Conservation (phyloP, 2,329 filamentous ascomycete species). For the Fusarium tricinctum region DNA sequence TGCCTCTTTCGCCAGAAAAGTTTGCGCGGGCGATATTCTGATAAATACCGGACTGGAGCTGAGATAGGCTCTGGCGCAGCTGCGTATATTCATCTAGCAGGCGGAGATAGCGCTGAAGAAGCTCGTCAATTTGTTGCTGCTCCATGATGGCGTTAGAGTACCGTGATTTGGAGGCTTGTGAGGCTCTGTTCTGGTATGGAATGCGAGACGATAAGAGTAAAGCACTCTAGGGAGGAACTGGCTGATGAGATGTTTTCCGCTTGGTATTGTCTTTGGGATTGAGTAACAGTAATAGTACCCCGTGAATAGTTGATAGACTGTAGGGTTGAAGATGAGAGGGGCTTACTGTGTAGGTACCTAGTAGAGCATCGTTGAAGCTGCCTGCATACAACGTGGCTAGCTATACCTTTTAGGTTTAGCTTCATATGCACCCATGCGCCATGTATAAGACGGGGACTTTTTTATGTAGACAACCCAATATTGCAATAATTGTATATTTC, state of each 20-base stretch:
- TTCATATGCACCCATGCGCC: not conserved
- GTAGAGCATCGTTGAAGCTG: conserved; percentile 6
- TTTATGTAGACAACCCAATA: not conserved
- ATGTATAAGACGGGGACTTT: not conserved
- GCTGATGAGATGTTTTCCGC: not conserved
- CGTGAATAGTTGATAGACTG: conserved; percentile 5
- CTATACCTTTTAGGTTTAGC: conserved; percentile 40
- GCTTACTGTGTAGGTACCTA: not conserved
- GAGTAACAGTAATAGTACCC: not conserved
- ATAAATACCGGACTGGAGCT: conserved; percentile 68
- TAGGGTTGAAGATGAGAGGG: conserved; percentile 6
- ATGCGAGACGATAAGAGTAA: not conserved
- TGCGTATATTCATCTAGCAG: conserved; percentile 76
- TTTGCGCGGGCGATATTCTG: conserved; percentile 79
- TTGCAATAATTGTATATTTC: not conserved
- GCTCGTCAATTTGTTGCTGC: conserved; percentile 67
- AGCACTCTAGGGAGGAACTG: not conserved
- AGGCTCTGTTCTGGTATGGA: not conserved
- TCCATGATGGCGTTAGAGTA: conserved; percentile 32
- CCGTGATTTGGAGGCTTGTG: too few relatives aligned
- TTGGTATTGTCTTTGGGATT: not conserved
- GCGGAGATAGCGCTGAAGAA: conserved; percentile 75
- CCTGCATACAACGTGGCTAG: conserved; percentile 13
- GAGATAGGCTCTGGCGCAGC: conserved; percentile 67
- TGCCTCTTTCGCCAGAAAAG: conserved; percentile 74